phyloP scores from a whole-genome alignment of 495 filamentous ascomycete genomes.

The Thermothielavioides terrestris region DNA sequence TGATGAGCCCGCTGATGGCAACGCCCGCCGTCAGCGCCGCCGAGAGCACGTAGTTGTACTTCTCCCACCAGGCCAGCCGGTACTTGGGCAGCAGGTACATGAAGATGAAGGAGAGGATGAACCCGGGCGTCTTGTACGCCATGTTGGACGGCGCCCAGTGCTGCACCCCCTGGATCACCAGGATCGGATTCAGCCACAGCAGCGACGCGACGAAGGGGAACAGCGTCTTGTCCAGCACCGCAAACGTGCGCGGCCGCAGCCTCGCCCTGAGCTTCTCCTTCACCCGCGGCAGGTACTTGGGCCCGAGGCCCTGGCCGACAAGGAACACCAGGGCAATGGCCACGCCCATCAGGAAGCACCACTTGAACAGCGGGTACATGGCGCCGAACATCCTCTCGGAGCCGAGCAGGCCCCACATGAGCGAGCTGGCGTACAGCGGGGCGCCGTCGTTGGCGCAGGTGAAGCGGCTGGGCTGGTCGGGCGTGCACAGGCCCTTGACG shows the following conservation, averaged over 20 bases:
- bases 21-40: constrained; percentile 55
- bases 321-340: constrained; percentile 26
- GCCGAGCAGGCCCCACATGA: constrained; percentile 33
- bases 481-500: constrained; percentile 23
- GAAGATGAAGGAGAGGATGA: constrained; percentile 25
- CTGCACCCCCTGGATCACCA: constrained; percentile 27
- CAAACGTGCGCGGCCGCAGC: constrained; percentile 15
- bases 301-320: constrained; percentile 22
- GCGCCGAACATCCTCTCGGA: constrained; percentile 31
- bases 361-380: constrained; percentile 31
- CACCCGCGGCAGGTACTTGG: constrained; percentile 24
- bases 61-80: constrained; percentile 30
- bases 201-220: constrained; percentile 22
- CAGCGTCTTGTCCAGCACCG: constrained; percentile 22
- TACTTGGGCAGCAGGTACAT: constrained; percentile 20
- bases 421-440: constrained; percentile 24
- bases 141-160: constrained; percentile 28
- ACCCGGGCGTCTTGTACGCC: constrained; percentile 26
- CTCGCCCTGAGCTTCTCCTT: constrained; percentile 20
- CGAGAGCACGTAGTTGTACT: constrained; percentile 58
- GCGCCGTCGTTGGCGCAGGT: constrained; percentile 28
- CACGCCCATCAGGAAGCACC: constrained; percentile 34
- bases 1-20: constrained; percentile 49
- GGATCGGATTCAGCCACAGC: constrained; percentile 24
- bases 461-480: constrained; percentile 23